These are phyloP conservation scores for Suillus luteus DNA, from an alignment of 768 basidiomycete species.

Conservation along the genomic window DNA sequence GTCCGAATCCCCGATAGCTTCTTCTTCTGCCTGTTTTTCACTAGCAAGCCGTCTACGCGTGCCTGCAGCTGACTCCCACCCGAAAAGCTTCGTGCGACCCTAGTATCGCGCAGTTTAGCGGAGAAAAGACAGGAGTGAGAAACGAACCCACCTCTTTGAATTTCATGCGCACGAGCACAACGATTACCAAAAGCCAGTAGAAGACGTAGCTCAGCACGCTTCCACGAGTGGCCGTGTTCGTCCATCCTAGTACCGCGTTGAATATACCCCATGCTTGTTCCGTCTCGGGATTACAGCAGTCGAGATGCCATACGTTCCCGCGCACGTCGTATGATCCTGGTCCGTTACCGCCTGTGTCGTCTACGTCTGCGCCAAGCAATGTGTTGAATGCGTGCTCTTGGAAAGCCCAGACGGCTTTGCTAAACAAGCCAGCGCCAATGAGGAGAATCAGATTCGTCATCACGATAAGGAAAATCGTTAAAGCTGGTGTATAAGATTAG, in stretches of 20 bases:
- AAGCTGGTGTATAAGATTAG: slow-evolving; percentile 41
- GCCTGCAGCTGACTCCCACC: slow-evolving; percentile 55
- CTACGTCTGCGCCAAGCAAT: slow-evolving; percentile 73
- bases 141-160: slow-evolving; percentile 49
- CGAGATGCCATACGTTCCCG: slow-evolving; percentile 86
- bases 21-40: slow-evolving; percentile 19
- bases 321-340: slow-evolving; percentile 83
- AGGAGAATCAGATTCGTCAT: slow-evolving; percentile 93
- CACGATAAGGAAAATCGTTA: slow-evolving; percentile 84
- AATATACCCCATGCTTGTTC: slow-evolving; percentile 79
- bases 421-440: slow-evolving; percentile 93
- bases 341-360: slow-evolving; percentile 68
- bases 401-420: slow-evolving; percentile 73
- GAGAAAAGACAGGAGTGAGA: background rate
- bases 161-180: slow-evolving; percentile 65
- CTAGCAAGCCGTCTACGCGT: slow-evolving; percentile 32
- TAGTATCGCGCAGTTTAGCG: slow-evolving; percentile 22
- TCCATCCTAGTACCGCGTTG: slow-evolving; percentile 85
- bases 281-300: slow-evolving; percentile 72
- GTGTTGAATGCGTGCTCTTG: slow-evolving; percentile 65
- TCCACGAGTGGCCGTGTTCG: slow-evolving; percentile 81
- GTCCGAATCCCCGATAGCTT: background rate
- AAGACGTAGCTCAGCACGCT: slow-evolving; percentile 85
- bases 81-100: slow-evolving; percentile 67
- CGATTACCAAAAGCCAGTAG: slow-evolving; percentile 88